Base-by-base conservation (phyloP, 371 early-diverging fungal genomes). In the Mitosporidium daphniae region DNA sequence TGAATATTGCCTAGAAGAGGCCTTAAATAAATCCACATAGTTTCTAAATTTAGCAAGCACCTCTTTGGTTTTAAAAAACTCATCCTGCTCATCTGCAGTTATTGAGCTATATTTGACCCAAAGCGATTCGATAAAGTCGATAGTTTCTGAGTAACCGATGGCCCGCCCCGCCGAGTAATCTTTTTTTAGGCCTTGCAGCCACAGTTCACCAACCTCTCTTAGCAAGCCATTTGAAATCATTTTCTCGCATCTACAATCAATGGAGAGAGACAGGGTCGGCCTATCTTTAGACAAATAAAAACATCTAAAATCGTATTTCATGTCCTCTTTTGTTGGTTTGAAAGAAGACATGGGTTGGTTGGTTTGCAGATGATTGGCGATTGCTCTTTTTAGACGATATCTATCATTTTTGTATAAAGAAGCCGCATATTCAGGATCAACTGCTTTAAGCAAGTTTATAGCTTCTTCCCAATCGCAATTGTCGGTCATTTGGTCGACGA, bases 151-250 rank as follows among this genome's bases (percentile, higher is more conserved):
- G 12, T 26, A 26, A 7, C 26, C 26, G 5, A 26, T 26, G 5
- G 14, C 4, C 17, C 26, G 4, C 8, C 26, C 16, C 13, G 14
- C 4, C 5, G 17, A 16, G 12, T 7, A 10, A 26, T 26, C n/a
- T 1, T 14, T 8, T 8, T 16, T 15, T n/a, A 26, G 17, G 4
- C 26, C 26, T 4, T 26, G 8, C 8, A 7, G 5, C 6, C 17
- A 7, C 6, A 26, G 10, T n/a, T 4, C 13, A 7, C n/a, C 6
- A 14, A 26, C 11, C 11, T 26, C 26, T n/a, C 11, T 0, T 6
- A 26, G 12, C 14, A 26, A 15, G n/a, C 26, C 26, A 26, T 26
- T 26, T 26, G 5, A 4, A 8, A 26, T 15, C 26, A 26, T 26
- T 26, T 14, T 12, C 11, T 26, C 26, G 17, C 26, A 26, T 26